Conservation (phyloP, 305 asterid species). For the Andrographis paniculata region DNA sequence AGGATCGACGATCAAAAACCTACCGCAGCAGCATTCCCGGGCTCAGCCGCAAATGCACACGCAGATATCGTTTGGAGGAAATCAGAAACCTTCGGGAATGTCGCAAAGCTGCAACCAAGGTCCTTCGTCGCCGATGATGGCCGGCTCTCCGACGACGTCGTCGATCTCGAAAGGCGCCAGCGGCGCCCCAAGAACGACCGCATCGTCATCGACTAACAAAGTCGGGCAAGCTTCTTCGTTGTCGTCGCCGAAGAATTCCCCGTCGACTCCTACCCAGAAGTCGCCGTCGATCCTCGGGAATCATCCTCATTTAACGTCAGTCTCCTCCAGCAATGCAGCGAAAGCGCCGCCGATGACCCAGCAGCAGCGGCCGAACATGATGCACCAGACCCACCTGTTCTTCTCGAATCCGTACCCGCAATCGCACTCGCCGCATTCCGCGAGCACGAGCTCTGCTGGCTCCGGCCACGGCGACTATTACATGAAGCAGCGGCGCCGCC, state of each 20-base stretch:
- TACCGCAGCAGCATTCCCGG: slow-evolving; percentile 60
- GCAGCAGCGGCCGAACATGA: slow-evolving; percentile 37
- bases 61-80: slow-evolving; percentile 89
- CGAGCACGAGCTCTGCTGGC: slow-evolving; percentile 28
- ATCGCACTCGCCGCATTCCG: slow-evolving; percentile 42
- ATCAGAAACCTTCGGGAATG: slow-evolving; percentile 45
- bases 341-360: slow-evolving; percentile 46
- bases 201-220: slow-evolving; percentile 53
- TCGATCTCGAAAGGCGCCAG: slow-evolving; percentile 79
- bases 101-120: slow-evolving; percentile 38
- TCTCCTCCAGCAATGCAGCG: slow-evolving; percentile 28
- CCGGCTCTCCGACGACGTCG: slow-evolving; percentile 83
- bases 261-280: slow-evolving; percentile 46
- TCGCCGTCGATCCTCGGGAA: slow-evolving; percentile 78
- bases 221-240: slow-evolving; percentile 36
- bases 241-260: slow-evolving; percentile 45
- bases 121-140: slow-evolving; percentile 50
- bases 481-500: slow-evolving; percentile 46
- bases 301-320: slow-evolving; percentile 43
- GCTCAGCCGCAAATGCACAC: slow-evolving; percentile 46
- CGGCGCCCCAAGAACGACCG: slow-evolving; percentile 75
- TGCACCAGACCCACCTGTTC: slow-evolving; percentile 61
- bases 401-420: slow-evolving; percentile 58
- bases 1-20: slow-evolving; percentile 42
- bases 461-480: slow-evolving; percentile 49